Conservation (phyloP, 371 early-diverging fungal genomes). For the Syncephalastrum sp. region DNA sequence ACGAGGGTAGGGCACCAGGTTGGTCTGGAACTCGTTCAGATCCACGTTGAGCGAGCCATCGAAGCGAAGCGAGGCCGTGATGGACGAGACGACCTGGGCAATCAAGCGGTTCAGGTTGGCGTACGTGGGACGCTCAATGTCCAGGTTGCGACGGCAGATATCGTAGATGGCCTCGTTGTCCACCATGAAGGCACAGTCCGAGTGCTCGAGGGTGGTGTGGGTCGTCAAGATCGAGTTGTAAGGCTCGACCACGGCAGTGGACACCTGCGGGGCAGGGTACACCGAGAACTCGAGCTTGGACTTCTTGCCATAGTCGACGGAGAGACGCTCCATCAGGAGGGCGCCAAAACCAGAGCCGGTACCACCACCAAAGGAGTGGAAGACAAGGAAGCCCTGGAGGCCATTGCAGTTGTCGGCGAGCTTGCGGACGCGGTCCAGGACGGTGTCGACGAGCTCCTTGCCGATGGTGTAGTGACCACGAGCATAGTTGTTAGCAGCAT, state of each 20-base stretch:
- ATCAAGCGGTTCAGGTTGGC: slow-evolving; percentile 97
- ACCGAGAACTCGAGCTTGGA: slow-evolving; percentile 98
- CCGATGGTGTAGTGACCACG: slow-evolving; percentile 99
- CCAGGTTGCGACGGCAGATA: slow-evolving; percentile 97
- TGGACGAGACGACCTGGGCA: slow-evolving; percentile 98
- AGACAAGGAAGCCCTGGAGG: slow-evolving; percentile 96
- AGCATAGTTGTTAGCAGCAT: slow-evolving; percentile 99
- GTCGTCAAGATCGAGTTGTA: slow-evolving; percentile 97
- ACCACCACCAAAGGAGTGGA: slow-evolving; percentile 99
- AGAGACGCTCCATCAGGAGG: slow-evolving; percentile 93
- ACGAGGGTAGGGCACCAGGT: slow-evolving; percentile 96
- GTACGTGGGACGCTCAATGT: slow-evolving; percentile 96
- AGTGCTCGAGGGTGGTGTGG: slow-evolving; percentile 95
- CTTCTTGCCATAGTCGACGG: slow-evolving; percentile 97
- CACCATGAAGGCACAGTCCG: slow-evolving; percentile 91
- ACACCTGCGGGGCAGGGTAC: slow-evolving; percentile 98
- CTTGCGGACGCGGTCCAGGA: slow-evolving; percentile 97
- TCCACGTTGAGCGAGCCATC: slow-evolving; percentile 95
- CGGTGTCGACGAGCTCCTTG: slow-evolving; percentile 97
- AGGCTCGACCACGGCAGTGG: slow-evolving; percentile 97
- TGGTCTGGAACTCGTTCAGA: slow-evolving; percentile 95
- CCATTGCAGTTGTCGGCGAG: slow-evolving; percentile 98
- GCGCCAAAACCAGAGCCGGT: slow-evolving; percentile 99
- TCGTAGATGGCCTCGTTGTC: slow-evolving; percentile 97
- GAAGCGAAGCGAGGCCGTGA: slow-evolving; percentile 99